Evolutionary conservation across 352 stramenopile genomes (phyloP).

Genomic region (Phytopythium cucurbitacearum): DNA sequence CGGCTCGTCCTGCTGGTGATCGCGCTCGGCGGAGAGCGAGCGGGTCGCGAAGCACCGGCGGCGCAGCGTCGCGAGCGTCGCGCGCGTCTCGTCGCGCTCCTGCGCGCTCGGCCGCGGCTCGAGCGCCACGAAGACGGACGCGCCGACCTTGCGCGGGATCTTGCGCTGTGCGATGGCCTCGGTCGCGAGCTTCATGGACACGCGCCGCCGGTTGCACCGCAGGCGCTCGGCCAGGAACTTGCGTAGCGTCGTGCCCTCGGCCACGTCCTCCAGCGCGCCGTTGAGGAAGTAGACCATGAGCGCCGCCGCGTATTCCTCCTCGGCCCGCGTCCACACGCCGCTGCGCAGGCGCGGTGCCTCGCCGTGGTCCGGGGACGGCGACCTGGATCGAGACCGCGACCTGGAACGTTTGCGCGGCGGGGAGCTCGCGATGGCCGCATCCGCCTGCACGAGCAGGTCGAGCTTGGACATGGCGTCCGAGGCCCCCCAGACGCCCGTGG

Average conservation of each 20-base stretch:
- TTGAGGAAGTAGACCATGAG: conserved; percentile 67
- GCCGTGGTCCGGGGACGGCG: conserved; percentile 8
- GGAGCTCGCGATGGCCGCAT: conserved; percentile 45
- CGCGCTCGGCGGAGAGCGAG: conserved; percentile 10
- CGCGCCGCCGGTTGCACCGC: conserved; percentile 52
- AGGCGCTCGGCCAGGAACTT: conserved; percentile 69
- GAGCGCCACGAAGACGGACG: conserved; percentile 49
- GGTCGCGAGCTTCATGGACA: conserved; percentile 75
- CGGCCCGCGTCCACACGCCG: conserved; percentile 53
- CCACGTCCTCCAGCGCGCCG: conserved; percentile 34
- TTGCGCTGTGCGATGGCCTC: conserved; percentile 49
- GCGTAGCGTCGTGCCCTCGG: conserved; percentile 55
- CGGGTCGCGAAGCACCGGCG: conserved; percentile 24
- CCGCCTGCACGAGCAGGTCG: conserved; percentile 64
- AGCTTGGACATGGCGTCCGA: conserved; percentile 40
- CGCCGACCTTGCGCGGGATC: conserved; percentile 65
- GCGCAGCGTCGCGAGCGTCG: conserved; percentile 28
- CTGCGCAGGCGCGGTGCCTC: conserved; percentile 35
- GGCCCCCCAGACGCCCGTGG: conserved; percentile 8
- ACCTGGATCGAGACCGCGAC: conserved; percentile 7
- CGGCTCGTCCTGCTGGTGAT: conserved; percentile 9
- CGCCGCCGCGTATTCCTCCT: conserved; percentile 60
- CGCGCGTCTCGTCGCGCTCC: conserved; percentile 31
- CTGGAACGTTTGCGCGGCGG: neutral
- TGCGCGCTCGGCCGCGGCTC: conserved; percentile 25